These are phyloP conservation scores for Phytophthora hybrid DNA, from an alignment of 352 stramenopile species.

Conservation along the genomic window DNA sequence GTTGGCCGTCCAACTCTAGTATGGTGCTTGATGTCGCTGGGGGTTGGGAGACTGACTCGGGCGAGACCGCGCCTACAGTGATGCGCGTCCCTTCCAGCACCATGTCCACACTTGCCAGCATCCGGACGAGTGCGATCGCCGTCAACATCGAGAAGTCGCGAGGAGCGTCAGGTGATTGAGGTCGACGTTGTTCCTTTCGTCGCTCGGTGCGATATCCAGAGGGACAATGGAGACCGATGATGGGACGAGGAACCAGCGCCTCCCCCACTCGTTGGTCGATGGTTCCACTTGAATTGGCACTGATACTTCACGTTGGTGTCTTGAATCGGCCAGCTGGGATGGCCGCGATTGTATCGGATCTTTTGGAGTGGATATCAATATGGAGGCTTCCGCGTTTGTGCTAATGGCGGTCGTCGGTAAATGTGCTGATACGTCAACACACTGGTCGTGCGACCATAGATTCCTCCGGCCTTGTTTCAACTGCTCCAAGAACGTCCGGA, in stretches of 20 bases:
- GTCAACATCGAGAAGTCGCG: not conserved
- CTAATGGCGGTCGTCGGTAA: not conserved
- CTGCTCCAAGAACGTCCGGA: conserved; percentile 1
- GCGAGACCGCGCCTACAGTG: not conserved
- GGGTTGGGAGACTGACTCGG: not conserved
- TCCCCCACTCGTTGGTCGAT: not conserved
- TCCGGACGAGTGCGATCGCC: not conserved
- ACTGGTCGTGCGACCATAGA: not conserved
- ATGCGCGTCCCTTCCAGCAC: not conserved
- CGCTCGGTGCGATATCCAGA: not conserved
- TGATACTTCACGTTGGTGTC: not conserved
- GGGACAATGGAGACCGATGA: not conserved
- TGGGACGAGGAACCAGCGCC: not conserved
- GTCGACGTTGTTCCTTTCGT: not conserved
- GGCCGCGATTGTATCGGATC: not conserved
- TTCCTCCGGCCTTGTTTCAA: not conserved
- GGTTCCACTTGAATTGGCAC: not conserved
- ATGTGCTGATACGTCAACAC: not conserved
- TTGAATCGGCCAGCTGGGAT: not conserved
- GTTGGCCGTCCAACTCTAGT: not conserved
- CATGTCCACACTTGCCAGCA: not conserved
- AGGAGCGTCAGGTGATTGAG: not conserved
- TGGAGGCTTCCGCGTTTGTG: not conserved
- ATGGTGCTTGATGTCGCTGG: not conserved
- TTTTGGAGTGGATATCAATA: not conserved